Percentiles rank a stretch among this genome's conserved stretches.
Conservation (phyloP, 73 alveolate species). For the Tetrahymena borealis region DNA sequence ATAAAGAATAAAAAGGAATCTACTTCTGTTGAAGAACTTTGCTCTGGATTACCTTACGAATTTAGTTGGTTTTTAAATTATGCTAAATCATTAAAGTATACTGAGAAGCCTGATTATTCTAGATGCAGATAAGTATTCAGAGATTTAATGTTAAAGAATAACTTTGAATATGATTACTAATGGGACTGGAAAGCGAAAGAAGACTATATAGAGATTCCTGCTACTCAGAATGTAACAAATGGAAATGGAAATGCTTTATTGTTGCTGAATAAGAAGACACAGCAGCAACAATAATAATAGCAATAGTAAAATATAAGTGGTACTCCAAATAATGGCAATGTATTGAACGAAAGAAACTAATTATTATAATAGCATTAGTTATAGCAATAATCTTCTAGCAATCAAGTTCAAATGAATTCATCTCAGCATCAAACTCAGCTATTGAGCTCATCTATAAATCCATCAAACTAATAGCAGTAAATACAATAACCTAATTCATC, state of each 20-base stretch:
- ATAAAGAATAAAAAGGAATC: conserved; percentile 74
- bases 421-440: no score
- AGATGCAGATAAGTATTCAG: conserved; percentile 4
- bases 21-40: conserved; percentile 80
- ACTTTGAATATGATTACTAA: background rate
- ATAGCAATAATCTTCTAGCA: background rate
- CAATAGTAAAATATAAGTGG: background rate
- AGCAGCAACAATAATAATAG: background rate
- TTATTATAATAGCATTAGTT: background rate
- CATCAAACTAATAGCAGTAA: no score
- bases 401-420: no score
- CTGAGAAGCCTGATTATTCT: conserved; percentile 13
- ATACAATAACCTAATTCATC: no score
- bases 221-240: background rate
- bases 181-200: background rate
- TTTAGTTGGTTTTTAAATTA: conserved; percentile 11
- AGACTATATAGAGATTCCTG: background rate
- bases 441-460: no score
- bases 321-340: background rate
- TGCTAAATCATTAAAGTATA: conserved; percentile 22
- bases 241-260: background rate
- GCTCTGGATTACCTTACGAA: conserved; percentile 26
- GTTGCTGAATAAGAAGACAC: background rate
- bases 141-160: background rate
- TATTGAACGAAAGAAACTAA: background rate